Evolutionary conservation across 1,284 basidiomycete genomes (phyloP).

Genomic region (Stygiomarasmius scandens): DNA sequence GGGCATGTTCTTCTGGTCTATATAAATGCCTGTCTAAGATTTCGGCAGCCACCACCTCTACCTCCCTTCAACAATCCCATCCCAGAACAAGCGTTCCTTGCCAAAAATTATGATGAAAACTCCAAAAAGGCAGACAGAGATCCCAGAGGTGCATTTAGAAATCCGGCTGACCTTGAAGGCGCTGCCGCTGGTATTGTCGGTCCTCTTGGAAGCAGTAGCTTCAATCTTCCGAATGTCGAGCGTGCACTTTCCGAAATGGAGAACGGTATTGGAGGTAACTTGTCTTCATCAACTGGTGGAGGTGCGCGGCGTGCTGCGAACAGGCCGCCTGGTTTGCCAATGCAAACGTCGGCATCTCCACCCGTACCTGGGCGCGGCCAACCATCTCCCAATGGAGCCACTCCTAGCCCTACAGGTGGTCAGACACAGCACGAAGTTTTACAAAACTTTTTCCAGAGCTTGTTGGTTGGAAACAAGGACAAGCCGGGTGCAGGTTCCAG

Average conservation of each 20-base stretch:
- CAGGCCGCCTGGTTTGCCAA: constrained; percentile 31
- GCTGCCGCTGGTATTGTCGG: constrained; percentile 78
- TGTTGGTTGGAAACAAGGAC: constrained; percentile 67
- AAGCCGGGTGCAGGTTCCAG: constrained; percentile 27
- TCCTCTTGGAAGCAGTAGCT: constrained; percentile 82
- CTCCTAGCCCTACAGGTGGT: constrained; percentile 49
- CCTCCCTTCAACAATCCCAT: constrained; percentile 78
- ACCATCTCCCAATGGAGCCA: background rate
- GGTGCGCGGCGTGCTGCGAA: constrained; percentile 27
- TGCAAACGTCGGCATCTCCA: constrained; percentile 43
- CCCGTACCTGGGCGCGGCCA: constrained; percentile 33
- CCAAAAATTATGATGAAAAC: constrained; percentile 87
- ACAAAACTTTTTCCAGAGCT: constrained; percentile 84
- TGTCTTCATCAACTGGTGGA: background rate
- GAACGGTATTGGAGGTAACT: constrained; percentile 43
- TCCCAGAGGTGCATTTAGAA: constrained; percentile 84
- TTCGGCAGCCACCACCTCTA: constrained; percentile 58
- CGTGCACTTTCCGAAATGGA: constrained; percentile 87
- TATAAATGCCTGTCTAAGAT: constrained; percentile 9
- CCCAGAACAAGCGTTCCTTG: constrained; percentile 85
- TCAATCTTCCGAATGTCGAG: constrained; percentile 84
- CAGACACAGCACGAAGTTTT: constrained; percentile 80
- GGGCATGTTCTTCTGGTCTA: constrained; percentile 13
- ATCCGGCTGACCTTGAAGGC: constrained; percentile 58
- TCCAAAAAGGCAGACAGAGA: constrained; percentile 87